phyloP scores from a whole-genome alignment of 805 yeast species.

The Cyberlindnera samutprakarnensis region DNA sequence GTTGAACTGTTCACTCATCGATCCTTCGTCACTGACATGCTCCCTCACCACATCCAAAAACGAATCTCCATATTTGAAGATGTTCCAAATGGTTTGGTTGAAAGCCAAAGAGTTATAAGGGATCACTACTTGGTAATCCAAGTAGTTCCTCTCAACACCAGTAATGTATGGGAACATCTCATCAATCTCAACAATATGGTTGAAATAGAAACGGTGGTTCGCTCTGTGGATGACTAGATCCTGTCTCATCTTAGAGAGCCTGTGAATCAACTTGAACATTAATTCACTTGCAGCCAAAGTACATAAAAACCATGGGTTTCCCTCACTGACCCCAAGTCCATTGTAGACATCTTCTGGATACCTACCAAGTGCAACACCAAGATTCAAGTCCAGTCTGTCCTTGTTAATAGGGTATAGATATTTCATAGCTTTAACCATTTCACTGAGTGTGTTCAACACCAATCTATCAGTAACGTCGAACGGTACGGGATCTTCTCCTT shows the following conservation, averaged over 20 bases:
- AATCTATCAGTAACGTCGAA: conserved; percentile 52
- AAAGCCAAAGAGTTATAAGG: conserved; percentile 34
- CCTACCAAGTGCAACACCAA: conserved; percentile 71
- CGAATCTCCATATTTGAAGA: conserved; percentile 58
- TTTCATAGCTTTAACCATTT: conserved; percentile 62
- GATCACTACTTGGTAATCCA: conserved; percentile 10
- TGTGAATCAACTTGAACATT: conserved; percentile 46
- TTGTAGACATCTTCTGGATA: conserved; percentile 91
- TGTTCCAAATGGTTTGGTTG: conserved; percentile 34
- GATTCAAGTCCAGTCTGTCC: conserved; percentile 29
- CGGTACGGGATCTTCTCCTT: conserved; percentile 47
- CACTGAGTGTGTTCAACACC: conserved; percentile 55
- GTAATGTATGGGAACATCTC: conserved; percentile 3
- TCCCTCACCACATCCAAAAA: conserved; percentile 51
- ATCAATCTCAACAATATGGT: conserved; percentile 16
- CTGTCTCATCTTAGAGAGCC: conserved; percentile 28
- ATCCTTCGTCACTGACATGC: conserved; percentile 59
- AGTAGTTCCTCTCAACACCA: background rate
- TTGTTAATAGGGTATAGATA: conserved; percentile 72
- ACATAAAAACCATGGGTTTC: conserved; percentile 90
- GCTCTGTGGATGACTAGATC: conserved; percentile 36
- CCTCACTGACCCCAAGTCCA: conserved; percentile 64
- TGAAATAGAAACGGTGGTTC: conserved; percentile 27
- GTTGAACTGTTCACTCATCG: conserved; percentile 86
- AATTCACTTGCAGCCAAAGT: conserved; percentile 65